Evolutionary conservation across 176 grass and related monocot species (phyloP).

Genomic region (Paspalum notatum): DNA sequence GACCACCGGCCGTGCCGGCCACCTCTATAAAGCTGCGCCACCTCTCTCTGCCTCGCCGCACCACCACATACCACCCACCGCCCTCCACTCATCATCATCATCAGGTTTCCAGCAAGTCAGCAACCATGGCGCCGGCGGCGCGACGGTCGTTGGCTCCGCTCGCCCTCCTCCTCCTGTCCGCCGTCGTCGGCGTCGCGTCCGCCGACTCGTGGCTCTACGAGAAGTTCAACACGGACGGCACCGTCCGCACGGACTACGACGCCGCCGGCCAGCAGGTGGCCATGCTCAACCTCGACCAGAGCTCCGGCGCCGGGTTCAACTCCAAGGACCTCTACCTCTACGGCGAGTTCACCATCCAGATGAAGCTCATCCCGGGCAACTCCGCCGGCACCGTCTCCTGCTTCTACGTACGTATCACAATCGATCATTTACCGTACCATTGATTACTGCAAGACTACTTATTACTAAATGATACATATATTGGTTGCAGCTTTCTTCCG

Average conservation of each 20-base stretch:
- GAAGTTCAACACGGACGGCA: slow-evolving; percentile 35
- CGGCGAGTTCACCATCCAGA: slow-evolving; percentile 54
- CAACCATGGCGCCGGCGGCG: too few species aligned
- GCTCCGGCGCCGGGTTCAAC: slow-evolving; percentile 27
- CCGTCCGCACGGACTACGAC: slow-evolving; percentile 15
- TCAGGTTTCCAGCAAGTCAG: not conserved
- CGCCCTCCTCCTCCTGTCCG: too few species aligned
- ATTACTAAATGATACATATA: too few species aligned
- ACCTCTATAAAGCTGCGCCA: slow-evolving; percentile 30
- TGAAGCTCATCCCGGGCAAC: slow-evolving; percentile 60
- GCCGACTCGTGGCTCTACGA: slow-evolving; percentile 33
- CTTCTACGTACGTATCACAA: slow-evolving; percentile 45
- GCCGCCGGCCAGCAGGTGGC: slow-evolving; percentile 23
- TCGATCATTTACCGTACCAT: too few species aligned
- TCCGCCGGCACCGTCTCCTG: slow-evolving; percentile 58
- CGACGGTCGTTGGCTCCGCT: too few species aligned
- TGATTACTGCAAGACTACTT: too few species aligned
- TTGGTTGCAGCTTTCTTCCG: slow-evolving; percentile 15
- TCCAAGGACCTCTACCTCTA: slow-evolving; percentile 44
- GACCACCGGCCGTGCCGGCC: too few species aligned
- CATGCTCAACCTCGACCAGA: slow-evolving; percentile 9
- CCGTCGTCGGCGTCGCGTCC: not conserved
- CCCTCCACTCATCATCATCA: not conserved
- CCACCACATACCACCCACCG: not conserved
- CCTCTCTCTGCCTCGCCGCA: not conserved